Percentiles rank a stretch among this genome's conserved stretches.
Evolutionary conservation across 176 grass and related monocot species (phyloP).

Genomic region (Eleusine coracana): DNA sequence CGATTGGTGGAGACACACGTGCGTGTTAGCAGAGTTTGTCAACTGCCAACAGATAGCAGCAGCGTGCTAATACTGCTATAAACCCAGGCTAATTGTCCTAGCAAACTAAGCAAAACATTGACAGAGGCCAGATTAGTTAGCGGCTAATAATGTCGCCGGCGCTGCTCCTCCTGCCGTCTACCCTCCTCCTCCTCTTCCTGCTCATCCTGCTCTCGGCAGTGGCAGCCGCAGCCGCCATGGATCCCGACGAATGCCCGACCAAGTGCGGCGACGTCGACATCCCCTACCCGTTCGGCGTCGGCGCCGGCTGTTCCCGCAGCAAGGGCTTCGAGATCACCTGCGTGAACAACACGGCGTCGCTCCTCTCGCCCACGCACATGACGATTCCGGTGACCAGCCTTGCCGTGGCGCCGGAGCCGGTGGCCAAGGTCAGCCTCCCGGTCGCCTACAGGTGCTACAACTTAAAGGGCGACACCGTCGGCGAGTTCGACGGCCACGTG

Average conservation of each 20-base stretch:
- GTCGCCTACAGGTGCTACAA: constrained; percentile 18
- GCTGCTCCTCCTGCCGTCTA: not conserved
- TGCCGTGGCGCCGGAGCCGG: not conserved
- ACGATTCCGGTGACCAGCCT: not conserved
- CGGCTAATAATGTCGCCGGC: not conserved
- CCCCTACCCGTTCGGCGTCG: constrained; percentile 32
- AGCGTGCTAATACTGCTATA: too few relatives aligned
- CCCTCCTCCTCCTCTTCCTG: not conserved
- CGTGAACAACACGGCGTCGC: not conserved
- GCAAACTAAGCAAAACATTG: not conserved
- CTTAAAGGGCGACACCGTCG: not conserved
- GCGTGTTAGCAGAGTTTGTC: too few relatives aligned
- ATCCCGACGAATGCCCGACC: not conserved
- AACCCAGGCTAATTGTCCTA: not conserved
- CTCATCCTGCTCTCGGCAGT: not conserved
- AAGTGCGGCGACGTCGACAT: constrained; percentile 26
- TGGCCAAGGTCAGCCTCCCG: not conserved
- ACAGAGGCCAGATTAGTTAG: not conserved
- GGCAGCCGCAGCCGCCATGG: too few relatives aligned
- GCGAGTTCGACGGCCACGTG: not conserved
- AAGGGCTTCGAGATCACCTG: constrained; percentile 16
- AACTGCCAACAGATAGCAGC: too few relatives aligned
- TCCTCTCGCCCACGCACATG: not conserved
- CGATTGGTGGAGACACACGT: too few relatives aligned
- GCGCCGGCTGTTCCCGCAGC: not conserved